A percentile compares a stretch with the other conserved stretches of the same genome.
Evolutionary conservation across 345 rosid genomes (phyloP).

Genomic region (Corchorus capsularis): DNA sequence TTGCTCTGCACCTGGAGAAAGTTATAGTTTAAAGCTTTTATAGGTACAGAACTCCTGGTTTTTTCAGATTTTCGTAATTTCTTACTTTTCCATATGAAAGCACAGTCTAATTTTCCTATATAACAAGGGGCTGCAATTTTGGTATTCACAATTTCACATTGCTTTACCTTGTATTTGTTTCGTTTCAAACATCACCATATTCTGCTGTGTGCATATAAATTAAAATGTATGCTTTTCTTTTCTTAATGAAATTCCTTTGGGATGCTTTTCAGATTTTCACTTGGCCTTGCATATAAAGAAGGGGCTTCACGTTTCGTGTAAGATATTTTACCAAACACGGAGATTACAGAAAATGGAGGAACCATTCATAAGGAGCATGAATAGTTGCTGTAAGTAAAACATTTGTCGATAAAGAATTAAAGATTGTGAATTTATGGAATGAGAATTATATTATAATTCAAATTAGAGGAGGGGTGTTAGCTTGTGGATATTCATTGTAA

Average conservation of each 20-base stretch:
- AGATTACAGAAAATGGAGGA: not conserved
- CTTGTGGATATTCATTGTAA: not conserved
- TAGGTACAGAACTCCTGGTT: constrained; percentile 17
- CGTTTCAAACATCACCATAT: not conserved
- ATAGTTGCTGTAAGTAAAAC: not conserved
- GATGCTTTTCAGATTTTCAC: not conserved
- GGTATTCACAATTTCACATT: not conserved
- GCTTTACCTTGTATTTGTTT: constrained; percentile 1
- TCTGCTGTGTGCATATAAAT: not conserved
- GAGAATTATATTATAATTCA: not conserved
- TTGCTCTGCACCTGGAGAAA: constrained; percentile 19
- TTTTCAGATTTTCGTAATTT: constrained; percentile 12
- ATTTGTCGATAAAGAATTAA: constrained; percentile 9
- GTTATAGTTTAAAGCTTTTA: constrained; percentile 16
- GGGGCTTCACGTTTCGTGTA: too few species aligned
- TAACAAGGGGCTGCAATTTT: not conserved
- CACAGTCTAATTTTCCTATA: not conserved
- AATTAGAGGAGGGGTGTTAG: too few species aligned
- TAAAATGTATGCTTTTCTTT: not conserved
- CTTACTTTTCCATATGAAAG: not conserved
- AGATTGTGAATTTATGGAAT: not conserved
- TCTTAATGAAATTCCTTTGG: not conserved
- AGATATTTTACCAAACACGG: not conserved
- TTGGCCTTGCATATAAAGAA: not conserved
- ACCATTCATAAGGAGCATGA: not conserved